Base-by-base conservation (phyloP, 805 yeast species). In the Metschnikowia santaceciliae region DNA sequence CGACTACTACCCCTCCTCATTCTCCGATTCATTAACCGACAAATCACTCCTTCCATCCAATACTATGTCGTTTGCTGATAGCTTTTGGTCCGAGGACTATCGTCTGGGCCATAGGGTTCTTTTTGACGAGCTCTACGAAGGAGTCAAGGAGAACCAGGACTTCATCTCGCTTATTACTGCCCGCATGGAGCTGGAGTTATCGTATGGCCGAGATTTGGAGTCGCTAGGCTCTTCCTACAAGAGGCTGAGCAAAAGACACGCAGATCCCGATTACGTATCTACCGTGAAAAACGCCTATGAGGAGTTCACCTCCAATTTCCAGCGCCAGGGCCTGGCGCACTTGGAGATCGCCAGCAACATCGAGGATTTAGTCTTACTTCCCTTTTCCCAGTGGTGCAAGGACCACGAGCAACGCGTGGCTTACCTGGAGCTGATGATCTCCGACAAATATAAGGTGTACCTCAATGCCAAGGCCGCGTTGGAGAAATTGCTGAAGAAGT, bases 61-160 rank as follows among this genome's bases (percentile, higher is more conserved):
- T 10, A n/a, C 13, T 4, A 74, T 74, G 78, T 80, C 88, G 19
- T 86, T 87, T 69, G 82, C 88, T 4, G 89, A 85, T 58, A 80
- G 83, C 58, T 87, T 87, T 68, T 87, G 95, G 95, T 76, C 90
- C 6, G 73, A 72, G 30, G 91, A 86, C 61, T 82, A 83, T 61
- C 69, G 74, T 13, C 68, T 77, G 67, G 84, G 88, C 35, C 66
- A 79, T 43, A 70, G 75, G 46, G 67, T 70, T 2, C 69, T 84
- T 7, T 84, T 82, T 57, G 72, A 69, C 20, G 79, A 79, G 55
- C 69, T 84, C 39, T 71, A 76, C 52, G 79, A 77, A 58, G 95
- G 95, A 0, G 76, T 86, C 50, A 74, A 70, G 23, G 95, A 89
- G 64, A 85, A 87, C 63, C 82, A 80, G 32, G 86, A 86, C 62